Conservation (phyloP, 1,139 yeast species). For the Hemisphaericaspora xylanilytica region DNA sequence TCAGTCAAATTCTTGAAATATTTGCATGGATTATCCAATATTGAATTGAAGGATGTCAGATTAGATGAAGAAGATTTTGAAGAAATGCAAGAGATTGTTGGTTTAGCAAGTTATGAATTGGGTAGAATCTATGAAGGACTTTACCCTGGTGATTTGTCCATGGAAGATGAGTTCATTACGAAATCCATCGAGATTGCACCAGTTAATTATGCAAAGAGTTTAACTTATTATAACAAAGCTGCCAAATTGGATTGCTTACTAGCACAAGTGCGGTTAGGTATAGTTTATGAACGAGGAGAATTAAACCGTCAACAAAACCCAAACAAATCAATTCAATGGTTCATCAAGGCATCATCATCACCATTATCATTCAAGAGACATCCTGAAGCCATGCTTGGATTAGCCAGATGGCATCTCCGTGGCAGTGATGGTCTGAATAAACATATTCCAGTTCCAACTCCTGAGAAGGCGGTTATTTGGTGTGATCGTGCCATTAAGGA, state of each 20-base stretch:
- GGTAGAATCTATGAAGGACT: conserved; percentile 73
- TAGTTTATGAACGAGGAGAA: conserved; percentile 84
- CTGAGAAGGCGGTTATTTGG: conserved; percentile 83
- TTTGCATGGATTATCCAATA: conserved; percentile 37
- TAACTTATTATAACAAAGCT: conserved; percentile 69
- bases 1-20: conserved; percentile 38
- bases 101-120: conserved; percentile 49
- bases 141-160: conserved; percentile 44
- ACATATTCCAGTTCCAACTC: conserved; percentile 61
- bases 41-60: conserved; percentile 35
- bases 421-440: conserved; percentile 63
- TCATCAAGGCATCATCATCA: conserved; percentile 70
- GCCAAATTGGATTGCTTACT: conserved; percentile 75
- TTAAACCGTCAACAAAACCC: conserved; percentile 66
- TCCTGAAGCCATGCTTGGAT: conserved; percentile 84
- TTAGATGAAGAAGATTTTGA: conserved; percentile 40
- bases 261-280: conserved; percentile 84
- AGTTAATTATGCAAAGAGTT: conserved; percentile 57
- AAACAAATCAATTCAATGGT: conserved; percentile 84
- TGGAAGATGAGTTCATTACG: conserved; percentile 37
- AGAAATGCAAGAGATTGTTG: conserved; percentile 44
- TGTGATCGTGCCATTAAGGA: conserved; percentile 82
- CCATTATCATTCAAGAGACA: conserved; percentile 57
- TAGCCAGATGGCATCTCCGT: conserved; percentile 88
- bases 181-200: conserved; percentile 40